Evolutionary conservation across 352 stramenopile species (phyloP), one percentile per base, ranked within the genome.

Genomic region (Phytopythium sindhum): DNA sequence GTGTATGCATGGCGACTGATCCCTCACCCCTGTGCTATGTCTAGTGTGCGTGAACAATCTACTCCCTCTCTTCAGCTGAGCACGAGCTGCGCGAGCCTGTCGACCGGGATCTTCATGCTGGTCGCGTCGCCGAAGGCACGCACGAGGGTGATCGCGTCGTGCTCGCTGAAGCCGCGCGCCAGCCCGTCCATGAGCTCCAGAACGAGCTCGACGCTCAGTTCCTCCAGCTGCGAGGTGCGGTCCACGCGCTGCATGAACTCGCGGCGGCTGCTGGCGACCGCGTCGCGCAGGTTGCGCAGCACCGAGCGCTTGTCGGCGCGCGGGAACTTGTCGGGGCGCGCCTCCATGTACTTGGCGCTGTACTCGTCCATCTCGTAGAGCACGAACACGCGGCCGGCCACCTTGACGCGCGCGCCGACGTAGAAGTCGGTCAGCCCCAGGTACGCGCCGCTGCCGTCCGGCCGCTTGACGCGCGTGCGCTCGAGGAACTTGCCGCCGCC

Each of bases 291-390:
- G 63, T 88, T 90, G 55, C 77, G 77, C 26, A 90, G 63, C 53
- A 89, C 77, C 23, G 66, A 69, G 37, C 88, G 76, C 57, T 86
- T 86, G 69, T 92, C 80, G 0, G 84, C 88, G 1, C 81, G 75
- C 9, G 80, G 68, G 64, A 94, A 94, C 54, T 84, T 83, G 39
- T 60, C 42, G n/a, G 71, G 54, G 37, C 86, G 80, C 9, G 64
- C 62, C 48, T 95, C 86, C 86, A 94, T 94, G 64, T 87, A 92
- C 55, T 89, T 89, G 50, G 84, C 78, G 52, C 80, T 93, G 70
- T 94, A 90, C 63, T 94, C 84, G 62, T 94, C 86, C 81, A 94
- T 90, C 66, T 94, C 85, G 51, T 83, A 89, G 29, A 94, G 80
- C 17, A 89, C 52, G 45, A 94, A 94, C 14, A 60, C 78, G 21